Percentiles rank a stretch among this genome's conserved stretches.
phyloP scores from a whole-genome alignment of 257 asterid genomes.

The Penstemon davidsonii region DNA sequence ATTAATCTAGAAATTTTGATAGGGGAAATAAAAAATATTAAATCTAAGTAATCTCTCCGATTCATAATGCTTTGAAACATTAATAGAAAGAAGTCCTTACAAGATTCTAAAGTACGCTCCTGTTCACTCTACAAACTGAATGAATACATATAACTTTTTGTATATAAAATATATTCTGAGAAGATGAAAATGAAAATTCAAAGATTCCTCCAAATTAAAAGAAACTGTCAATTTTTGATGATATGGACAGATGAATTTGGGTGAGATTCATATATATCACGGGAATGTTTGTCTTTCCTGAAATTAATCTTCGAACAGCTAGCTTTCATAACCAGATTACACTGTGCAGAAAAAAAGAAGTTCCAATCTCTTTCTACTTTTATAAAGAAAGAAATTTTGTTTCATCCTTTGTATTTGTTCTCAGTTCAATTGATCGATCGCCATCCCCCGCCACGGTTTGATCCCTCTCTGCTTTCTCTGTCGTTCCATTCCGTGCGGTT shows the following conservation, averaged over 20 bases:
- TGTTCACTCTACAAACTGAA: too few species aligned
- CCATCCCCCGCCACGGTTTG: constrained; percentile 34
- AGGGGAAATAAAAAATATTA: too few species aligned
- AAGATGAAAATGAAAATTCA: background rate
- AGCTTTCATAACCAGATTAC: constrained; percentile 31
- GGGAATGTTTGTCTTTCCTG: constrained; percentile 43
- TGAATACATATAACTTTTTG: too few species aligned
- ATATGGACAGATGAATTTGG: constrained; percentile 27
- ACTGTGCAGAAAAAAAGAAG: background rate
- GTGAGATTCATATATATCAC: constrained; percentile 14
- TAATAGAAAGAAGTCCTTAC: too few species aligned
- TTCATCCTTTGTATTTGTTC: background rate
- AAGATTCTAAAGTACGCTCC: too few species aligned
- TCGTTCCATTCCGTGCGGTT: constrained; percentile 44
- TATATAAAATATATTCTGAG: background rate
- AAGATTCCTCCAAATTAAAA: background rate
- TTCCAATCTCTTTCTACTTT: background rate
- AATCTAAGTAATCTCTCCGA: too few species aligned
- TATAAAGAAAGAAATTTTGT: background rate
- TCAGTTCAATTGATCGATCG: constrained; percentile 34
- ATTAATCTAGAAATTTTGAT: too few species aligned
- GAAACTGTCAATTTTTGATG: background rate
- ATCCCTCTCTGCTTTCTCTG: constrained; percentile 34
- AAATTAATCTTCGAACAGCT: constrained; percentile 13
- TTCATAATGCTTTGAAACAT: too few species aligned